Conservation (phyloP, 352 stramenopile species). For the Pythium volutum region DNA sequence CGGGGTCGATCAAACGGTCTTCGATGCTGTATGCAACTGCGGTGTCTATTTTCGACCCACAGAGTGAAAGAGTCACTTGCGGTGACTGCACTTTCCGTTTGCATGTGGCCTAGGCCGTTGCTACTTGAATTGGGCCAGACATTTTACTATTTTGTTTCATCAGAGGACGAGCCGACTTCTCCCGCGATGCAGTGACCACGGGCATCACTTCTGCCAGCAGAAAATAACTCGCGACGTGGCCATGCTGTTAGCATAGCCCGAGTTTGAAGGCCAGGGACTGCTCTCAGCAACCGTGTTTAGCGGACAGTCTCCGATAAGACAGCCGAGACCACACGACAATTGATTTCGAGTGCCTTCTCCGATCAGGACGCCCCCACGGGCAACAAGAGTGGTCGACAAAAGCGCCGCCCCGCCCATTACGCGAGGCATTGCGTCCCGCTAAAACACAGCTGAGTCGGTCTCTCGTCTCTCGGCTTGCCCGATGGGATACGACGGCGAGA, state of each 20-base stretch:
- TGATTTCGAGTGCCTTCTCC: too few species aligned
- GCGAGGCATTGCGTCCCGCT: neutral
- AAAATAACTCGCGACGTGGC: neutral
- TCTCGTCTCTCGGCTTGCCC: neutral
- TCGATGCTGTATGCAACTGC: neutral
- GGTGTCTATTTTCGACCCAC: neutral
- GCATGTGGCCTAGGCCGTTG: too few species aligned
- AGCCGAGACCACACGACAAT: conserved; percentile 4
- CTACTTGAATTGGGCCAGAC: too few species aligned
- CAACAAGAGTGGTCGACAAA: neutral
- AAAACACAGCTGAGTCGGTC: too few species aligned
- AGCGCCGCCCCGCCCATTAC: neutral
- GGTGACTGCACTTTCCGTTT: too few species aligned
- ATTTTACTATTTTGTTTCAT: too few species aligned
- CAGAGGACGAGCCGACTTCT: neutral
- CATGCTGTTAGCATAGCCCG: too few species aligned
- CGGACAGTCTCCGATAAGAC: conserved; percentile 4
- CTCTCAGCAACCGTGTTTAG: neutral
- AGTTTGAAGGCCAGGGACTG: neutral
- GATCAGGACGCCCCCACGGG: neutral
- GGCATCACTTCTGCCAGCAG: too few species aligned
- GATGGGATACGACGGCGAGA: conserved; percentile 13
- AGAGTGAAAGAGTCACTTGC: too few species aligned
- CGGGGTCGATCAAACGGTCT: neutral
- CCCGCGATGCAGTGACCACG: neutral